These are phyloP conservation scores for Deuterostichococcus epilithicus DNA, from an alignment of 139 green algal genomes.

Conservation along the genomic window DNA sequence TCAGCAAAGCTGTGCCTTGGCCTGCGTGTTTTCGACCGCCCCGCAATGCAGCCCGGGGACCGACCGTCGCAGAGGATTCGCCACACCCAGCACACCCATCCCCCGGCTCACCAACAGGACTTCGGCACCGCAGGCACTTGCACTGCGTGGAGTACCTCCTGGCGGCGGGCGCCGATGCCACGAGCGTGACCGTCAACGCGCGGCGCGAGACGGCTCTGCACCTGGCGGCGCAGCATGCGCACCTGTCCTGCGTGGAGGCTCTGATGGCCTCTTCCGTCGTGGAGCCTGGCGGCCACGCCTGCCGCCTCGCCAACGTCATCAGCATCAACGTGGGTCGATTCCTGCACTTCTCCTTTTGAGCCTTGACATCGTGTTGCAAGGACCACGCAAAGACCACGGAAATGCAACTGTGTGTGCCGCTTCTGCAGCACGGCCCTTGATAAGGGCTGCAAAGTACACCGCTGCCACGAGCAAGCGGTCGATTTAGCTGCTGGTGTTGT, in stretches of 20 bases:
- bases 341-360: slow-evolving; percentile 1
- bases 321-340: not conserved
- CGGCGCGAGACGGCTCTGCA: slow-evolving; percentile 18
- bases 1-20: no score
- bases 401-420: not conserved
- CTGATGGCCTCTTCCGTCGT: slow-evolving; percentile 9
- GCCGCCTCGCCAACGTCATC: not conserved
- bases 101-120: no score
- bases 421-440: no score
- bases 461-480: no score
- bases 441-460: no score
- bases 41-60: no score
- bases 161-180: slow-evolving; percentile 15
- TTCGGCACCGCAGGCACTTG: slow-evolving; percentile 6
- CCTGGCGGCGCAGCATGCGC: slow-evolving; percentile 15
- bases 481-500: no score
- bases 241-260: not conserved
- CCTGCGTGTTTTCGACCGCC: no score
- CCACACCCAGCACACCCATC: no score
- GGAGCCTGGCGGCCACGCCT: not conserved
- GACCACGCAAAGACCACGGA: slow-evolving; percentile 7
- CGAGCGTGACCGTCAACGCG: not conserved
- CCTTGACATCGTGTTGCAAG: slow-evolving; percentile 3
- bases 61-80: no score
- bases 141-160: slow-evolving; percentile 24